A percentile compares a stretch with the other conserved stretches of the same genome.
phyloP scores from a whole-genome alignment of 2,329 filamentous ascomycete species.

The Colletotrichum orbiculare region DNA sequence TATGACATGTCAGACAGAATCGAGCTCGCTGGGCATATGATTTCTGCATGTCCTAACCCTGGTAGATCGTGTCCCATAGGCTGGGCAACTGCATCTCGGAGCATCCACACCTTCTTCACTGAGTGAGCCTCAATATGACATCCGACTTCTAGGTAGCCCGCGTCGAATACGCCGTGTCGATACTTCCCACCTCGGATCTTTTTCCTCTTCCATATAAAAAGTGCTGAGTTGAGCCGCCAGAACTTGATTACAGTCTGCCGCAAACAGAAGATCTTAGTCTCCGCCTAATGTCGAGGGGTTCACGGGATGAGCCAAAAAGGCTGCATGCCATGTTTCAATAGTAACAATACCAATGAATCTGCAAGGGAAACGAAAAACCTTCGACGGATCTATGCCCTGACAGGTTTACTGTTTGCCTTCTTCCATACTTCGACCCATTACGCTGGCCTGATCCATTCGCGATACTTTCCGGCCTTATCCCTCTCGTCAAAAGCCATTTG shows the following conservation, averaged over 20 bases:
- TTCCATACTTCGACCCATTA: neutral
- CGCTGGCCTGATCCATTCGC: neutral
- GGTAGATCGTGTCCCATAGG: neutral
- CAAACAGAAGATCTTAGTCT: too few species aligned
- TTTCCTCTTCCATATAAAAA: too few species aligned
- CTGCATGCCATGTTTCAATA: constrained; percentile 21
- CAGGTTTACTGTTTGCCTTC: neutral
- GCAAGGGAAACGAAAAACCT: constrained; percentile 26
- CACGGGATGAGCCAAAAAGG: neutral
- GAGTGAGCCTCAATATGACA: constrained; percentile 22
- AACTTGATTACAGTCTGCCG: too few species aligned
- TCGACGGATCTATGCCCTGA: constrained; percentile 15
- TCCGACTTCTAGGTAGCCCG: constrained; percentile 11
- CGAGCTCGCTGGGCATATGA: constrained; percentile 18
- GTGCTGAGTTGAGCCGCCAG: too few species aligned
- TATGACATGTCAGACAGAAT: constrained; percentile 18
- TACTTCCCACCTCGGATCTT: too few species aligned
- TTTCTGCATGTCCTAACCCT: constrained; percentile 19
- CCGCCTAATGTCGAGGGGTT: neutral
- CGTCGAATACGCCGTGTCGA: constrained; percentile 1
- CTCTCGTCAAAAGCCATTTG: neutral
- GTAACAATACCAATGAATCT: neutral
- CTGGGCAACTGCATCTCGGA: constrained; percentile 4
- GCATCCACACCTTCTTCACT: constrained; percentile 8
- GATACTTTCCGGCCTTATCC: neutral